Conservation (phyloP, 2,329 filamentous ascomycete species). For the Talaromyces sp. region DNA sequence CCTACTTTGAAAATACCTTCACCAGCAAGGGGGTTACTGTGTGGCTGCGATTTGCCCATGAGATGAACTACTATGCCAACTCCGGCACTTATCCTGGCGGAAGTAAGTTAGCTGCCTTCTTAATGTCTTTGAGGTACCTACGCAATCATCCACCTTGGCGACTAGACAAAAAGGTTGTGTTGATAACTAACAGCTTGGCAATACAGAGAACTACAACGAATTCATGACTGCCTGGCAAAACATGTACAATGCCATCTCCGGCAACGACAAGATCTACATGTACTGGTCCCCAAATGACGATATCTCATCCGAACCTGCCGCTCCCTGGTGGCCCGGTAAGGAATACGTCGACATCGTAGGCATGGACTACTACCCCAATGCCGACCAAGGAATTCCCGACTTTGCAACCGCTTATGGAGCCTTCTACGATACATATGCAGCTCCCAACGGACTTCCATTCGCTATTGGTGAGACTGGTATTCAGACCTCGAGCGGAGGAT, state of each 20-base stretch:
- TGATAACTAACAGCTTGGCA: background rate
- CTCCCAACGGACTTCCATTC: background rate
- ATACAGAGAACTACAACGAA: background rate
- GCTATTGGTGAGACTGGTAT: constrained; percentile 12
- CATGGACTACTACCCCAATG: constrained; percentile 12
- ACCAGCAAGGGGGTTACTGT: constrained; percentile 12
- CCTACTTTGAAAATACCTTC: constrained; percentile 13
- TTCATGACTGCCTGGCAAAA: constrained; percentile 6
- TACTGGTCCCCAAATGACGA: constrained; percentile 11
- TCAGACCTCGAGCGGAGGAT: background rate
- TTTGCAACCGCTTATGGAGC: constrained; percentile 9
- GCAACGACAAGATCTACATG: constrained; percentile 14
- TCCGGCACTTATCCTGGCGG: constrained; percentile 12
- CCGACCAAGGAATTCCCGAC: constrained; percentile 5
- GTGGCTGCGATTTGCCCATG: constrained; percentile 15
- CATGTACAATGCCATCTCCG: constrained; percentile 10
- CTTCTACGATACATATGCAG: constrained; percentile 9
- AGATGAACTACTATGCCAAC: constrained; percentile 15
- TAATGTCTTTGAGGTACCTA: too few species aligned
- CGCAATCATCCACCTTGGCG: background rate
- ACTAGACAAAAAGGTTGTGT: background rate
- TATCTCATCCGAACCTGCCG: background rate
- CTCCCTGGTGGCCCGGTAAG: constrained; percentile 10
- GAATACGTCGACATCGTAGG: constrained; percentile 11
- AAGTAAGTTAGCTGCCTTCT: background rate